Percentiles rank a stretch among this genome's conserved stretches.
These are phyloP conservation scores for Pisolithus sp. DNA, from an alignment of 768 basidiomycete species.

Conservation along the genomic window DNA sequence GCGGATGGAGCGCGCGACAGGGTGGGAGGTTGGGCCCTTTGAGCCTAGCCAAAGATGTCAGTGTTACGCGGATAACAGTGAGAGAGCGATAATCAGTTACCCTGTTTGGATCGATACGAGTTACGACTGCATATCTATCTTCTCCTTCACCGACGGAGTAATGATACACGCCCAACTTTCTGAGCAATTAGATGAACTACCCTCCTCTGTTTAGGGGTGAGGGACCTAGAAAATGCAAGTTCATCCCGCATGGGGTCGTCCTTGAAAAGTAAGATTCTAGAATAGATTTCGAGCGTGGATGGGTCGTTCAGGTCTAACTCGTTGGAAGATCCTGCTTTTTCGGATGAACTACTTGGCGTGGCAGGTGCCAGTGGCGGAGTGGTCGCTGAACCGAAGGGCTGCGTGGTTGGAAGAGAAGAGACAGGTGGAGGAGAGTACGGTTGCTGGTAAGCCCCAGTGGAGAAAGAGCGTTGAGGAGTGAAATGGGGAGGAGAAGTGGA, in stretches of 20 bases:
- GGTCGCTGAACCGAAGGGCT: conserved; percentile 37
- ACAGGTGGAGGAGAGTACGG: conserved; percentile 62
- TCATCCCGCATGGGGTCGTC: conserved; percentile 97
- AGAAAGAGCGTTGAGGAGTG: conserved; percentile 70
- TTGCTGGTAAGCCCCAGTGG: conserved; percentile 53
- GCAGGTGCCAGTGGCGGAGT: conserved; percentile 50
- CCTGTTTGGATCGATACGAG: conserved; percentile 79
- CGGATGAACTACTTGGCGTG: conserved; percentile 59
- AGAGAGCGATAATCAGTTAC: conserved; percentile 35
- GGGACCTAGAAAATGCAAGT: conserved; percentile 87
- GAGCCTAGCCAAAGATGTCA: conserved; percentile 8
- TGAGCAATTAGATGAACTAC: conserved; percentile 96
- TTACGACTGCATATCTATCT: conserved; percentile 90
- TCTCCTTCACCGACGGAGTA: conserved; percentile 91
- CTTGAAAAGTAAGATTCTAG: conserved; percentile 93
- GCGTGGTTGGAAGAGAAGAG: conserved; percentile 35
- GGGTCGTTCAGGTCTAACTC: conserved; percentile 97
- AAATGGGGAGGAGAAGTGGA: conserved; percentile 49
- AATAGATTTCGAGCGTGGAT: conserved; percentile 94
- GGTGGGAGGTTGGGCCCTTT: conserved; percentile 46
- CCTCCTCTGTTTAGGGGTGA: conserved; percentile 79
- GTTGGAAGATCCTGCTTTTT: conserved; percentile 51
- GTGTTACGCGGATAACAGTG: conserved; percentile 3
- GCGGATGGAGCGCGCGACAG: conserved; percentile 78
- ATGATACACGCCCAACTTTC: conserved; percentile 91